phyloP scores from a whole-genome alignment of 768 basidiomycete genomes.

The Holtermanniella nyarrowii region DNA sequence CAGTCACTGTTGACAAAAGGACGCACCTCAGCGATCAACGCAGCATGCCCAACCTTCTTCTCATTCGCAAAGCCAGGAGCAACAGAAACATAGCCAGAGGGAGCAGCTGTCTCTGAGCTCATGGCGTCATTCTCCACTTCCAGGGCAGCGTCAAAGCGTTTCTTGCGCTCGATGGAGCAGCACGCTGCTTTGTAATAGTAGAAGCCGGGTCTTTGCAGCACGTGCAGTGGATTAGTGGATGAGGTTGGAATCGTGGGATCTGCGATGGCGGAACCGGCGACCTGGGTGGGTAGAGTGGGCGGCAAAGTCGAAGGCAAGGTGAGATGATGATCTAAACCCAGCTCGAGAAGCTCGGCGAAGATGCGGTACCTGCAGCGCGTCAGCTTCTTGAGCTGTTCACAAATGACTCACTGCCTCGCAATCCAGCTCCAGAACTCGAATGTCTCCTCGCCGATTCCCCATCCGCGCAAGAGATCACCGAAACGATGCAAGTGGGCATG shows the following conservation, averaged over 20 bases:
- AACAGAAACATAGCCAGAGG: slow-evolving; percentile 21
- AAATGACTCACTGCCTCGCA: slow-evolving; percentile 63
- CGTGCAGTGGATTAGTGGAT: slow-evolving; percentile 68
- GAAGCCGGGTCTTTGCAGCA: slow-evolving; percentile 81
- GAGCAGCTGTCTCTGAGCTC: slow-evolving; percentile 16
- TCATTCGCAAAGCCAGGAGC: slow-evolving; percentile 77
- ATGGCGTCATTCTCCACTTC: slow-evolving; percentile 46
- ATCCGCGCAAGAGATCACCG: slow-evolving; percentile 69
- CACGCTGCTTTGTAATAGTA: slow-evolving; percentile 83
- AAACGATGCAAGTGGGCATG: slow-evolving; percentile 76
- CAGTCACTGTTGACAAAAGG: neutral
- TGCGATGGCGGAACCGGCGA: slow-evolving; percentile 8
- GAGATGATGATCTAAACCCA: slow-evolving; percentile 50
- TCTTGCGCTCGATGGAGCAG: slow-evolving; percentile 66
- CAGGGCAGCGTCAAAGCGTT: slow-evolving; percentile 54
- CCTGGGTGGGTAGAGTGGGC: slow-evolving; percentile 22
- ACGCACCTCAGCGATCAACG: slow-evolving; percentile 68
- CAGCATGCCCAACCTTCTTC: slow-evolving; percentile 80
- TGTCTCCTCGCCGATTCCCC: slow-evolving; percentile 94
- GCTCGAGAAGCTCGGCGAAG: slow-evolving; percentile 80
- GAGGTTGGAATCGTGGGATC: slow-evolving; percentile 49
- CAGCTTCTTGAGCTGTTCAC: neutral
- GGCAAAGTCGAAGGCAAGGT: slow-evolving; percentile 28
- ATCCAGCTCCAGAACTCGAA: slow-evolving; percentile 98
- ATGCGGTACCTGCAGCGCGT: slow-evolving; percentile 58